These are phyloP conservation scores for Mallotus repandus DNA, from an alignment of 441 rosid species.

Conservation along the genomic window DNA sequence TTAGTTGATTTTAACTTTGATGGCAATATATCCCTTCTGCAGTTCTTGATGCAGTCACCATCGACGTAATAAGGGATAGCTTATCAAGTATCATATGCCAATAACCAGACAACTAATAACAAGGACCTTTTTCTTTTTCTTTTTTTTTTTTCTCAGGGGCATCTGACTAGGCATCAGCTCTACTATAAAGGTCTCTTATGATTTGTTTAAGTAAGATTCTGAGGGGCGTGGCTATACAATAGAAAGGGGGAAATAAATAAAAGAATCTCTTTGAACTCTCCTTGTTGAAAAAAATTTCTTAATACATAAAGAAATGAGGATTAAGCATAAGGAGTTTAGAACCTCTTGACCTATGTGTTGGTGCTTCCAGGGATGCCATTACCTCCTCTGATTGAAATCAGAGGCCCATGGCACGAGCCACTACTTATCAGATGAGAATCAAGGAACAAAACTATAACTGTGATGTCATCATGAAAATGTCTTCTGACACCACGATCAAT, in stretches of 20 bases:
- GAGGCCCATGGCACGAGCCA: conserved; percentile 39
- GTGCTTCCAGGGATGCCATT: conserved; percentile 33
- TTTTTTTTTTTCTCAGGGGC: background rate
- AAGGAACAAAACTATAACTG: conserved; percentile 72
- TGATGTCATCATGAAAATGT: conserved; percentile 93
- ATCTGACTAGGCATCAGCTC: conserved; percentile 23
- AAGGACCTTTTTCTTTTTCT: background rate
- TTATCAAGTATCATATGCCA: conserved; percentile 17
- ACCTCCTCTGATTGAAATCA: conserved; percentile 62
- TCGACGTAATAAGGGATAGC: background rate
- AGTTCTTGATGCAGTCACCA: background rate
- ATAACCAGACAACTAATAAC: conserved; percentile 5
- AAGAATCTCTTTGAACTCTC: conserved; percentile 15
- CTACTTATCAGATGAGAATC: conserved; percentile 52
- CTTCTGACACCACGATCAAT: conserved; percentile 90
- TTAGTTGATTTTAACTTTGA: conserved; percentile 5
- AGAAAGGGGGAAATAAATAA: conserved; percentile 15
- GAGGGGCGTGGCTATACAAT: conserved; percentile 34
- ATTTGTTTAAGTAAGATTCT: conserved; percentile 19
- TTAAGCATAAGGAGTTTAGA: conserved; percentile 17
- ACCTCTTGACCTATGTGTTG: conserved; percentile 36
- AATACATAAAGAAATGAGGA: conserved; percentile 31
- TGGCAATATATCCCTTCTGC: background rate
- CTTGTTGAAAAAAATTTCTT: conserved; percentile 20
- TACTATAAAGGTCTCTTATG: conserved; percentile 11